phyloP scores from a whole-genome alignment of 2,329 filamentous ascomycete species.

The Stachybotrys elegans region DNA sequence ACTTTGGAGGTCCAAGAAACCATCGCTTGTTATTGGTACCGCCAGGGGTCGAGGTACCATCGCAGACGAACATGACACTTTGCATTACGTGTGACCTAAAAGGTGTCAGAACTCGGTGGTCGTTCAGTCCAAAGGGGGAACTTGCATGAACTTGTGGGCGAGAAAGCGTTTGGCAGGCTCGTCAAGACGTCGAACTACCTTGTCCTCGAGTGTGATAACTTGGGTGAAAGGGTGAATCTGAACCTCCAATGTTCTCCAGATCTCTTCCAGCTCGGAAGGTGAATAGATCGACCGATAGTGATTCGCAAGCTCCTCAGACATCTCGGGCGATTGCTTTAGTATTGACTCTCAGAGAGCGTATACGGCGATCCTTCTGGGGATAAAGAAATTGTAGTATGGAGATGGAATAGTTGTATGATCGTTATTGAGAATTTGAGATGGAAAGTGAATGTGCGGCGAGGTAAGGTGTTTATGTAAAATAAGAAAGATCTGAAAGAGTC shows the following conservation, averaged over 20 bases:
- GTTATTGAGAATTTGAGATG: too few species aligned
- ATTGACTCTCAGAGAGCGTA: too few species aligned
- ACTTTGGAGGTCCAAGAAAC: slow-evolving; percentile 19
- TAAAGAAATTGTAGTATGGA: too few species aligned
- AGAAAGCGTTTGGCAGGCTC: slow-evolving; percentile 13
- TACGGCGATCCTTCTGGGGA: too few species aligned
- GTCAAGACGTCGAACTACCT: slow-evolving; percentile 14
- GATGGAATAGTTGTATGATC: too few species aligned
- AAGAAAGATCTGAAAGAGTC: too few species aligned
- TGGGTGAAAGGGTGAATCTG: slow-evolving; percentile 12
- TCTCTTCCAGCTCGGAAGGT: slow-evolving; percentile 6
- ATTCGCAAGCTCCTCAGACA: not conserved
- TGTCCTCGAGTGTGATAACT: slow-evolving; percentile 12
- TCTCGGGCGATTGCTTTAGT: too few species aligned
- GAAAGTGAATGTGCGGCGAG: too few species aligned
- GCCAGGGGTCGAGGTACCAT: too few species aligned
- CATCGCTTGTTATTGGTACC: slow-evolving; percentile 16
- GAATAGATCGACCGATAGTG: slow-evolving; percentile 2
- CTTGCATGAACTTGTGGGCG: slow-evolving; percentile 19
- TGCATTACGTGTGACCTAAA: slow-evolving; percentile 14
- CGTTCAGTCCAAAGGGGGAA: not conserved
- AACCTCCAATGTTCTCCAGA: slow-evolving; percentile 13
- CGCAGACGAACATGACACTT: slow-evolving; percentile 18
- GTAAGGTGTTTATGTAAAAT: too few species aligned
- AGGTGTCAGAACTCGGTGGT: slow-evolving; percentile 4